phyloP scores from a whole-genome alignment of 225 moss, liverwort and hornwort species.

The Marchantia polymorpha region DNA sequence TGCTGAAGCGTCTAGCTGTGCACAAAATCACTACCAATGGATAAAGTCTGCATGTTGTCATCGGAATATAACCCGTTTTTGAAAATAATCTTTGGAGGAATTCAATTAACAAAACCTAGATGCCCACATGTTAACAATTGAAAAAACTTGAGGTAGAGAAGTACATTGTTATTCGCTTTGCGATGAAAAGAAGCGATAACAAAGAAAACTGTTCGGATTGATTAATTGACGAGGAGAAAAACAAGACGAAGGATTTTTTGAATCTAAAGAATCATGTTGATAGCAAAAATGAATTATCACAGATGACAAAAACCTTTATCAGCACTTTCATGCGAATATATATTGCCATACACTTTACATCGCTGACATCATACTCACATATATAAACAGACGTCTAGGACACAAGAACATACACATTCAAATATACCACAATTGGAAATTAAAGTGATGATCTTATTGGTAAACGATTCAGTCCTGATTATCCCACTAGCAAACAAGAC shows the following conservation, averaged over 20 bases:
- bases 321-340: too few species aligned
- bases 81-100: slow-evolving; percentile 65
- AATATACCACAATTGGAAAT: too few species aligned
- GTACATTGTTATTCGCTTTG: slow-evolving; percentile 76
- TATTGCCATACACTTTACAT: too few species aligned
- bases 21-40: slow-evolving; percentile 42
- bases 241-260: slow-evolving; percentile 68
- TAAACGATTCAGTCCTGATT: too few species aligned
- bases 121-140: slow-evolving; percentile 74
- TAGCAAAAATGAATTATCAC: slow-evolving; percentile 71
- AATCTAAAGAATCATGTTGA: slow-evolving; percentile 90
- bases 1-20: slow-evolving; percentile 32
- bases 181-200: slow-evolving; percentile 90
- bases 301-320: slow-evolving; percentile 69
- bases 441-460: too few species aligned
- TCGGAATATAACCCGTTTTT: slow-evolving; percentile 80
- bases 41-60: slow-evolving; percentile 49
- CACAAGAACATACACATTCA: too few species aligned
- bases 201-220: slow-evolving; percentile 92
- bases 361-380: too few species aligned
- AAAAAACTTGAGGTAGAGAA: slow-evolving; percentile 77
- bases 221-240: slow-evolving; percentile 76
- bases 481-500: too few species aligned
- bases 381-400: too few species aligned
- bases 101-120: slow-evolving; percentile 76